Base-by-base conservation (phyloP, 179 eudicot genomes). In the Carnegiea gigantea region DNA sequence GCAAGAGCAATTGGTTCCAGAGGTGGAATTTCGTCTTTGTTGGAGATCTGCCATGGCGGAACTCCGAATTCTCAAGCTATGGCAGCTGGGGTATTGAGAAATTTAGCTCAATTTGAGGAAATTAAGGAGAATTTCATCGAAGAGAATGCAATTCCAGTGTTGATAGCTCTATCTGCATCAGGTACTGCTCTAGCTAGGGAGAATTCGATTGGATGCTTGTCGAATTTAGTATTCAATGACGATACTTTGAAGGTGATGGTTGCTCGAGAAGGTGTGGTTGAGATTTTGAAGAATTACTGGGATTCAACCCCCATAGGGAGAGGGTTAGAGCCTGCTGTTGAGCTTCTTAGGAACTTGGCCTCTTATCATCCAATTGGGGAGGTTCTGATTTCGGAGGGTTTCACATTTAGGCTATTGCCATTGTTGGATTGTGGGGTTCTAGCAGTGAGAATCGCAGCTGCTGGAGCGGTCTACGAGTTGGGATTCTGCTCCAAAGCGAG, bases 1-100 rank as follows among this genome's bases (percentile, higher is more conserved):
- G 98, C 98, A 6, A 85, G 97, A 70, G 97, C 97, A 62, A 91
- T 95, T 68, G 93, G 91, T 40, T 93, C 89, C 3, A 86, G 98
- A 84, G 95, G 95, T 7, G 98, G 98, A 20, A 87, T 95, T 75
- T 88, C 92, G 0, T 83, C 97, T 0, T 86, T 95, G 53, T 46
- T 95, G 3, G 98, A 91, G 85, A 89, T 93, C 72, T 95, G 98
- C 59, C 86, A 85, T 14, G 85, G 83, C 14, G 97, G 98, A 0
- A 93, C 98, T 1, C 98, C 98, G 6, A 84, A 76, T 65, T 92
- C 97, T 0, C 95, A 91, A 83, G 93, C 93, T 0, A 80, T 84
- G 28, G 92, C 98, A 0, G 98, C 95, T 17, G 89, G 89, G 0
- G 98, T 95, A 65, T 64, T 93, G 64, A 80, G 88, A 11, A 92